Conservation (phyloP, 179 eudicot genomes). For the Beta macrorhiza region DNA sequence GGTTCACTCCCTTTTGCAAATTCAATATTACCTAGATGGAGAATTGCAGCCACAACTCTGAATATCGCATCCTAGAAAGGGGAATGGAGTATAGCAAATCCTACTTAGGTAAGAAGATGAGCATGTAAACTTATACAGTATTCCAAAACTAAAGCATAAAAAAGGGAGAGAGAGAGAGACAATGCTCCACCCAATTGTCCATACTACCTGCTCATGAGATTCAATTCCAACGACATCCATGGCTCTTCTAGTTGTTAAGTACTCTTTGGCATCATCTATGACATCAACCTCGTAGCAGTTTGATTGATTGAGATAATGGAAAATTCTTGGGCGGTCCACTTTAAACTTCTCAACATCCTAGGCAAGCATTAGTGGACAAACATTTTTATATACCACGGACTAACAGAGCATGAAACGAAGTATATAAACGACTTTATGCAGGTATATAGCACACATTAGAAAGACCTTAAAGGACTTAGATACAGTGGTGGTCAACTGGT, state of each 20-base stretch:
- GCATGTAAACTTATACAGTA: background rate
- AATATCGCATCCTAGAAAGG: conserved; percentile 75
- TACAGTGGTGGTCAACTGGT: background rate
- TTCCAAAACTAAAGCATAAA: background rate
- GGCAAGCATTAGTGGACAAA: background rate
- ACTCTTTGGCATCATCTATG: conserved; percentile 75
- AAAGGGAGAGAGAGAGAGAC: background rate
- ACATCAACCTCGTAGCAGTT: conserved; percentile 68
- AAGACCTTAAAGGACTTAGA: background rate
- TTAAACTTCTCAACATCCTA: conserved; percentile 69
- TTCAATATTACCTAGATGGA: conserved; percentile 88
- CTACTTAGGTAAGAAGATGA: conserved; percentile 10
- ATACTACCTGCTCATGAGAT: conserved; percentile 70
- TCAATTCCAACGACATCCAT: conserved; percentile 86
- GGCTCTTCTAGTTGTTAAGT: conserved; percentile 72
- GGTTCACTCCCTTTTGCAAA: conserved; percentile 64
- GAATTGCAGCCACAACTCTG: conserved; percentile 88
- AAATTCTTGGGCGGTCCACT: conserved; percentile 68
- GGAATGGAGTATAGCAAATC: conserved; percentile 13
- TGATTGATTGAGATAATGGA: conserved; percentile 87
- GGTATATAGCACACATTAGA: background rate
- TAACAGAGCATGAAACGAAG: background rate
- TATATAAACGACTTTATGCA: background rate
- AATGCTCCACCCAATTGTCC: conserved; percentile 5
- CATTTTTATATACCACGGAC: background rate